Evolutionary conservation across 345 rosid species (phyloP).

Genomic region (Excoecaria agallocha): DNA sequence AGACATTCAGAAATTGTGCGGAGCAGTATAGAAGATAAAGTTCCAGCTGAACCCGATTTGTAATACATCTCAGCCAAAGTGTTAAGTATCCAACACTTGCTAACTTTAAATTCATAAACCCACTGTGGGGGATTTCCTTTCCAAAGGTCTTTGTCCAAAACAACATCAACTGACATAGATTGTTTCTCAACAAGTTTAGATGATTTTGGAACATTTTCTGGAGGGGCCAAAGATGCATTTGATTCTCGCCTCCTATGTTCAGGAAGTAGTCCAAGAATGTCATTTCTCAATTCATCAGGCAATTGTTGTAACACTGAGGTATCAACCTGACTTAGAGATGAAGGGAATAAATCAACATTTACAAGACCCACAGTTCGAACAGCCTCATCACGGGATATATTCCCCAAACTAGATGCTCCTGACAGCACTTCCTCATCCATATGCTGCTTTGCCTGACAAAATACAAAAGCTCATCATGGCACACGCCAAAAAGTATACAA

Average conservation of each 20-base stretch:
- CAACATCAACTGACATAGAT: conserved; percentile 18
- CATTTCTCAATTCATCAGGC: conserved; percentile 75
- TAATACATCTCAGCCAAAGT: conserved; percentile 52
- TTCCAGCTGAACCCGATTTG: conserved; percentile 44
- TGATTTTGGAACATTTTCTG: conserved; percentile 33
- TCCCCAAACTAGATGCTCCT: conserved; percentile 21
- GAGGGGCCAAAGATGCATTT: conserved; percentile 30
- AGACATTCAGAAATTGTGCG: conserved; percentile 34
- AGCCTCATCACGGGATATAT: conserved; percentile 30
- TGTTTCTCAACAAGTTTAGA: conserved; percentile 36
- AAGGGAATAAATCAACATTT: conserved; percentile 60
- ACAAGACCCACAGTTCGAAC: conserved; percentile 19
- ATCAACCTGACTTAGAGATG: conserved; percentile 81
- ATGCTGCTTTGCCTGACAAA: conserved; percentile 28
- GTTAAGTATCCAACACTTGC: conserved; percentile 47
- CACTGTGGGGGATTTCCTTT: conserved; percentile 76
- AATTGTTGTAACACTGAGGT: conserved; percentile 67
- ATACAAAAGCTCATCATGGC: background rate
- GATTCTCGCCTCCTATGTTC: conserved; percentile 45
- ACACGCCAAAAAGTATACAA: no score
- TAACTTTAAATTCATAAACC: conserved; percentile 61
- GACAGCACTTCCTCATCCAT: conserved; percentile 14
- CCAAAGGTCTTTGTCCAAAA: conserved; percentile 45
- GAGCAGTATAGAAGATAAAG: conserved; percentile 59
- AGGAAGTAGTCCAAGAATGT: conserved; percentile 64